Conservation (phyloP, 2,329 filamentous ascomycete species). For the Fusarium tuaranense region DNA sequence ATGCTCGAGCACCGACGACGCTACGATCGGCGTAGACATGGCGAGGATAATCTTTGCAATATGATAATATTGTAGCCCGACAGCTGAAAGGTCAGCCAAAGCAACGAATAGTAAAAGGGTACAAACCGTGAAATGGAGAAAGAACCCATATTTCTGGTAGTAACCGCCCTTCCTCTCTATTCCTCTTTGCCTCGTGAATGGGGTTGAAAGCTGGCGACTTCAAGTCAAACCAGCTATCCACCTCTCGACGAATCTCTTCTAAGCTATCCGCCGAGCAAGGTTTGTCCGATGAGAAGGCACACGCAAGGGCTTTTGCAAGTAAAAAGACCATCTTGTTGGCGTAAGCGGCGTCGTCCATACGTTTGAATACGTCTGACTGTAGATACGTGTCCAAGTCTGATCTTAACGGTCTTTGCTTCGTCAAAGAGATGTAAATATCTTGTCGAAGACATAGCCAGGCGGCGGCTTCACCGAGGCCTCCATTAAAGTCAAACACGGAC, state of each 20-base stretch:
- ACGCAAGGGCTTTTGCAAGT: neutral
- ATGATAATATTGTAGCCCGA: neutral
- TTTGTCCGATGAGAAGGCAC: neutral
- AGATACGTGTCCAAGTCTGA: conserved; percentile 30
- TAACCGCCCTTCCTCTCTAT: neutral
- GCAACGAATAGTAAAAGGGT: neutral
- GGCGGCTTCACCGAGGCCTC: conserved; percentile 32
- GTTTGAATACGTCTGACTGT: conserved; percentile 27
- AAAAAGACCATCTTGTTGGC: neutral
- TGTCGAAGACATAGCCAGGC: conserved; percentile 32
- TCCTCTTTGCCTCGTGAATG: neutral
- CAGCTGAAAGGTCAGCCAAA: neutral
- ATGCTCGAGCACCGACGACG: neutral
- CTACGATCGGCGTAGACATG: neutral
- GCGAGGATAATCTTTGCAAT: neutral
- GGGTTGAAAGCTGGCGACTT: neutral
- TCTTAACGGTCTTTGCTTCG: conserved; percentile 24
- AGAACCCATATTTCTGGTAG: neutral
- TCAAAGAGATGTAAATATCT: conserved; percentile 32
- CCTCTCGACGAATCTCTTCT: neutral
- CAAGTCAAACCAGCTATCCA: neutral
- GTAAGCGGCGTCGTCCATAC: conserved; percentile 20
- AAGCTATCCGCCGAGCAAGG: neutral
- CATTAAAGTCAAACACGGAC: conserved; percentile 34
- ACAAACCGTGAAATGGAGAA: neutral